Base-by-base conservation (phyloP, 306 rosid species). In the Geum urbanum region DNA sequence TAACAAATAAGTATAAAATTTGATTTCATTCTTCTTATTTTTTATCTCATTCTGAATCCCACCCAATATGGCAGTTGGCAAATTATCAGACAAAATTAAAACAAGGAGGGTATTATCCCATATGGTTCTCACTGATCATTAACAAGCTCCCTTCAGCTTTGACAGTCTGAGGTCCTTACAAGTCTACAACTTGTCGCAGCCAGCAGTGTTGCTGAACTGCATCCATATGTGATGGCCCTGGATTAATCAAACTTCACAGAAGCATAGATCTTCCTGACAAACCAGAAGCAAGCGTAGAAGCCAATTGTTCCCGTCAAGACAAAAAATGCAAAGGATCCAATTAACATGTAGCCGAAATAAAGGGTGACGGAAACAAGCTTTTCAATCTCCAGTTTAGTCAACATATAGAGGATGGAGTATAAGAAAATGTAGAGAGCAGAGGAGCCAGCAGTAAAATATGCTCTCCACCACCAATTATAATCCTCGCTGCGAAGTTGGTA, bases 401-500 rank as follows among this genome's bases (percentile, higher is more conserved):
- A 85, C 87, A 88, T 87, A 87, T 88, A 88, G 92, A 90, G 90
- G 44, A 81, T 80, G 4, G 98, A 94, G 88, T 94, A 90, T 51
- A 88, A 84, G 81, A 94, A 88, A 44, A 94, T 97, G 85, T 90
- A 94, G 19, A 94, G 79, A 15, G 97, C 97, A 49, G 98, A 94
- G 39, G 98, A 94, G 52, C 95, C 98, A 0, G 96, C 97, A 8
- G 98, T 94, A 69, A 94, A 89, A 80, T 90, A 94, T 4, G 98
- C 80, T 77, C 98, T 88, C 98, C 98, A 94, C 97, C 94, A 88
- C 98, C 98, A 94, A 65, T 86, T 72, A 84, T 94, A 94, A 81
- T 94, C 96, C 81, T 94, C 98, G 67, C 97, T 88, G 88, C 98
- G 89, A 74, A 90, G 72, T 79, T 94, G 98, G 91, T 88, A 90